Evolutionary conservation across 306 rosid species (phyloP).

Genomic region (Cicer judaicum): DNA sequence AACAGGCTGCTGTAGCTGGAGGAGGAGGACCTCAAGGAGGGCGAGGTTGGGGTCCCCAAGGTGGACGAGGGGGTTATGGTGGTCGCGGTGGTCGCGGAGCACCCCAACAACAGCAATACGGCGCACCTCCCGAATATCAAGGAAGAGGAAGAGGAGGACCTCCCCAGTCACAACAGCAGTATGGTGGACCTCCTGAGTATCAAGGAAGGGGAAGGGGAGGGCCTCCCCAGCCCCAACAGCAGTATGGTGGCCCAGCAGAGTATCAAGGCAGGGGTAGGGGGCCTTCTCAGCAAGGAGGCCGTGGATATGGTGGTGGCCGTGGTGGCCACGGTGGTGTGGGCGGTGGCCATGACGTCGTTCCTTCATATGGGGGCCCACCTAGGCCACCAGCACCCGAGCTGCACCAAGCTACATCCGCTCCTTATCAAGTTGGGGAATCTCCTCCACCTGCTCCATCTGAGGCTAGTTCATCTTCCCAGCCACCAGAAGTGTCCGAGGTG

Average conservation of each 20-base stretch:
- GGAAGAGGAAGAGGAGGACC: conserved; percentile 33
- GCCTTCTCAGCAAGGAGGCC: conserved; percentile 75
- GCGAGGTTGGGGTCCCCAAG: conserved; percentile 70
- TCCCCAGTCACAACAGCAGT: conserved; percentile 58
- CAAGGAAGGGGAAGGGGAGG: conserved; percentile 94
- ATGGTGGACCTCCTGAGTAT: conserved; percentile 66
- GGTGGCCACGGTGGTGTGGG: conserved; percentile 54
- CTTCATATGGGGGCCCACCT: conserved; percentile 72
- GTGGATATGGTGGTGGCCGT: conserved; percentile 58
- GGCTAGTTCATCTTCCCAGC: conserved; percentile 72
- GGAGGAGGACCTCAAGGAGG: conserved; percentile 78
- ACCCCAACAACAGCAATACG: conserved; percentile 74
- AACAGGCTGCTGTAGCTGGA: conserved; percentile 48
- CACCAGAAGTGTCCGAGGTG: conserved; percentile 50
- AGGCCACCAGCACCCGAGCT: conserved; percentile 85
- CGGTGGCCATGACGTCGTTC: conserved; percentile 58
- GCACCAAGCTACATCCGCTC: conserved; percentile 96
- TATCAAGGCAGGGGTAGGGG: conserved; percentile 91
- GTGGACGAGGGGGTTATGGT: conserved; percentile 52
- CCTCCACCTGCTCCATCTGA: conserved; percentile 57
- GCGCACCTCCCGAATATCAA: conserved; percentile 64
- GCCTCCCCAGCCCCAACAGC: conserved; percentile 63
- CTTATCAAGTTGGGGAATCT: conserved; percentile 62
- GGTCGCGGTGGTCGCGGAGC: conserved; percentile 65
- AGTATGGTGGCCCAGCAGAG: conserved; percentile 64